phyloP scores from a whole-genome alignment of 2,329 filamentous ascomycete species.

The Trichoderma sp. region DNA sequence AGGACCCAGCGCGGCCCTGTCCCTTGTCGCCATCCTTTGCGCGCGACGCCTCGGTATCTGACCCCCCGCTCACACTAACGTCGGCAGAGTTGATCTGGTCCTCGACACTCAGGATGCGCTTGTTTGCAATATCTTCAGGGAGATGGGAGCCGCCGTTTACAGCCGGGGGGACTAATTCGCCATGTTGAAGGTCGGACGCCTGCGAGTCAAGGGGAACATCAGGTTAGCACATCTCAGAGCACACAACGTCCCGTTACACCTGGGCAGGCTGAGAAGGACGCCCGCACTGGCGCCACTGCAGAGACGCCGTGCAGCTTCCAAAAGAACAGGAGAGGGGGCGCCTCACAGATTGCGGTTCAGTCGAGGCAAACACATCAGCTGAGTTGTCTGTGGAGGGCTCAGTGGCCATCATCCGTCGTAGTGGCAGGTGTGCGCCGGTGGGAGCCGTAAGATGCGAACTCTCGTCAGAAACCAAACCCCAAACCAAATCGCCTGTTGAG shows the following conservation, averaged over 20 bases:
- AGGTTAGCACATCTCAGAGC: conserved; percentile 28
- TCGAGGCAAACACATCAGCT: conserved; percentile 52
- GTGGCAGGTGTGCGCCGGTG: conserved; percentile 34
- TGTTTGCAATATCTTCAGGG: conserved; percentile 53
- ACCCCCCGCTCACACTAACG: conserved; percentile 69
- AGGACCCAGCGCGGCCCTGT: conserved; percentile 55
- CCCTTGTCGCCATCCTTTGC: conserved; percentile 56
- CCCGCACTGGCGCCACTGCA: conserved; percentile 16
- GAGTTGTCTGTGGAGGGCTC: conserved; percentile 54
- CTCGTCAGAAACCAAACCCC: conserved; percentile 5
- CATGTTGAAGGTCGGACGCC: conserved; percentile 46
- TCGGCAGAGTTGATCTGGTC: conserved; percentile 60
- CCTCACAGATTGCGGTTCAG: conserved; percentile 44
- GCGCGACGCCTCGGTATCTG: conserved; percentile 71
- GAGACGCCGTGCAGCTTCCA: background rate
- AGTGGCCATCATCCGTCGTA: conserved; percentile 63
- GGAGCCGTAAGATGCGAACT: conserved; percentile 30
- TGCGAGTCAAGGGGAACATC: conserved; percentile 12
- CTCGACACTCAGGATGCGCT: conserved; percentile 56
- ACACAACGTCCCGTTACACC: conserved; percentile 9
- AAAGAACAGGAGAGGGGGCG: background rate
- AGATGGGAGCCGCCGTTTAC: conserved; percentile 48
- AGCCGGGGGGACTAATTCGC: conserved; percentile 40
- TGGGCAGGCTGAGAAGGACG: background rate
- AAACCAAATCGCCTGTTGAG: background rate